phyloP scores from a whole-genome alignment of 2,329 filamentous ascomycete species.

The Fonsecaea pedrosoi region DNA sequence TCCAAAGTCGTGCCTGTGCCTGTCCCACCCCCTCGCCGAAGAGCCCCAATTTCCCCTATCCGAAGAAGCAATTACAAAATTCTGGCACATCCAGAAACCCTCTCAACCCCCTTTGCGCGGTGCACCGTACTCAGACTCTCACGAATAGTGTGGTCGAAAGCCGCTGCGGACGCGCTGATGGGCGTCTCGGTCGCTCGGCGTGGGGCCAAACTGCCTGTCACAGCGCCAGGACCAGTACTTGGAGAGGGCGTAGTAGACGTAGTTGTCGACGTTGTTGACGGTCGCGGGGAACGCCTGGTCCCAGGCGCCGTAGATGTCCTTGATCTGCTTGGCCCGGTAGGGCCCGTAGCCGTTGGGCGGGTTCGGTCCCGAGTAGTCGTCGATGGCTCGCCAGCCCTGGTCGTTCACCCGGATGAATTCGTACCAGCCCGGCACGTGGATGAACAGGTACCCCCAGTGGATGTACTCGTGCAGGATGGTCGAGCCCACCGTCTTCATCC shows the following conservation, averaged over 20 bases:
- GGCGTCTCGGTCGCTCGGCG: not conserved
- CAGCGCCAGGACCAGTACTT: constrained; percentile 15
- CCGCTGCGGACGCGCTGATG: not conserved
- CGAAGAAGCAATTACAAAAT: too few relatives aligned
- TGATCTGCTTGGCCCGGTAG: not conserved
- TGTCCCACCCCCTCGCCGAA: too few relatives aligned
- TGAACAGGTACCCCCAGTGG: not conserved
- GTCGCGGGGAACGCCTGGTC: not conserved
- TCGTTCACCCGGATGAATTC: not conserved
- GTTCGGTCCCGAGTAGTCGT: not conserved
- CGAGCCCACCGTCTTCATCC: not conserved
- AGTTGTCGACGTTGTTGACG: constrained; percentile 15
- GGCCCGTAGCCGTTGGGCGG: constrained; percentile 3
- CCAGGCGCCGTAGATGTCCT: not conserved
- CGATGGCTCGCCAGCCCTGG: not conserved
- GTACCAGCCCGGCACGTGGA: constrained; percentile 2
- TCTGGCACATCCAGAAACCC: too few relatives aligned
- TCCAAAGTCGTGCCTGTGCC: too few relatives aligned
- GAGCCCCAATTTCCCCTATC: too few relatives aligned
- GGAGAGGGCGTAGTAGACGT: constrained; percentile 9
- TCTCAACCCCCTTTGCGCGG: too few relatives aligned
- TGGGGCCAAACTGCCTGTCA: not conserved
- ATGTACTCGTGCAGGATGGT: constrained; percentile 10
- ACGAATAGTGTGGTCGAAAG: not conserved
- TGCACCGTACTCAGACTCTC: not conserved